These are phyloP conservation scores for Wallacemonas sp. DNA, from an alignment of 208 protist genomes.

Conservation along the genomic window DNA sequence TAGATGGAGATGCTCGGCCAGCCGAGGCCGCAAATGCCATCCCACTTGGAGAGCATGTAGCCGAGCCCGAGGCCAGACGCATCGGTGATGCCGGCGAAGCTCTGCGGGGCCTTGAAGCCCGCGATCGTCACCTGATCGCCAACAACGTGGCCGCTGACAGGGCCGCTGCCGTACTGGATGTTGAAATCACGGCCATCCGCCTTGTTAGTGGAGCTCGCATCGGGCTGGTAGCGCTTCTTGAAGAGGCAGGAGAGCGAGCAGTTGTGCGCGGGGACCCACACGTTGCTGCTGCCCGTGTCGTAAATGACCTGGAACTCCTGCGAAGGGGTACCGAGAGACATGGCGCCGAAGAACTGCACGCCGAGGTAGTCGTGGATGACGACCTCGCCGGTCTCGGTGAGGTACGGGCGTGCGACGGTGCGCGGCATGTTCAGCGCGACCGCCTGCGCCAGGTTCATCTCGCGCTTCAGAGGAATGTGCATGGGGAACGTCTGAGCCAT, in stretches of 20 bases:
- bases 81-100: conserved; percentile 89
- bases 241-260: conserved; percentile 56
- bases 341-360: conserved; percentile 91
- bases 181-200: conserved; percentile 86
- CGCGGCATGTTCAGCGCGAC: conserved; percentile 27
- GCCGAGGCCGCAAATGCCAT: conserved; percentile 85
- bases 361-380: conserved; percentile 74
- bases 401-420: conserved; percentile 26
- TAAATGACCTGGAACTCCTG: conserved; percentile 87
- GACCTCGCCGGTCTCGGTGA: conserved; percentile 27
- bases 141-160: conserved; percentile 88
- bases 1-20: conserved; percentile 89
- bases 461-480: conserved; percentile 34
- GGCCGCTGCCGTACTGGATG: conserved; percentile 94
- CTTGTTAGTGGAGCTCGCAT: conserved; percentile 76
- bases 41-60: conserved; percentile 93
- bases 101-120: conserved; percentile 63
- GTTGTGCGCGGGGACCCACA: conserved; percentile 68
- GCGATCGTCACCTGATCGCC: conserved; percentile 84
- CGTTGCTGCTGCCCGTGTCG: conserved; percentile 73
- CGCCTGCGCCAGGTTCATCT: conserved; percentile 35
- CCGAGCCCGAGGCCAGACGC: conserved; percentile 79
- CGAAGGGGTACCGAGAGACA: conserved; percentile 87
- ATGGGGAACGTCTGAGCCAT: conserved; percentile 9
- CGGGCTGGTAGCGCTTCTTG: conserved; percentile 82